Evolutionary conservation across 2,329 filamentous ascomycete genomes (phyloP).

Genomic region (Clarireedia hainanense): DNA sequence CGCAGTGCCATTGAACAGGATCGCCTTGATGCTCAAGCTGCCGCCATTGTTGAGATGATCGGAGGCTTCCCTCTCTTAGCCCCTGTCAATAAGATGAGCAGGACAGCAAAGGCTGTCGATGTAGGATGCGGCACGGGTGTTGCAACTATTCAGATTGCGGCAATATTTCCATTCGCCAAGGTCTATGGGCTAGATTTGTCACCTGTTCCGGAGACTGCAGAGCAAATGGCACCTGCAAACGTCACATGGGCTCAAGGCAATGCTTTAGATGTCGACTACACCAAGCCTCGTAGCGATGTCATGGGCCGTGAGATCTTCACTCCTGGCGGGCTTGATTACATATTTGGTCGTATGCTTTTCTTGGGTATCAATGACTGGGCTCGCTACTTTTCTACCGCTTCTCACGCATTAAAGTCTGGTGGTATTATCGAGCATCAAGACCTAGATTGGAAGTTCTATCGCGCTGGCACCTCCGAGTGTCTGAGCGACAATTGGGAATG

Average conservation of each 20-base stretch:
- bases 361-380: constrained; percentile 4
- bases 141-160: constrained; percentile 1
- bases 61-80: constrained; percentile 2
- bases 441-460: constrained; percentile 8
- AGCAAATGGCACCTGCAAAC: not conserved
- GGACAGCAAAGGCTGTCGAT: not conserved
- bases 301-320: constrained; percentile 3
- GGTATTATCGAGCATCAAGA: constrained; percentile 7
- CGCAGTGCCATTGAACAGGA: constrained; percentile 1
- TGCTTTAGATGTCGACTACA: not conserved
- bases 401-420: not conserved
- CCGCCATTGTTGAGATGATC: constrained; percentile 8
- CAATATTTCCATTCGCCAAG: not conserved
- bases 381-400: not conserved
- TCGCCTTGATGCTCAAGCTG: constrained; percentile 3
- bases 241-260: constrained; percentile 2
- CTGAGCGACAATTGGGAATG: constrained; percentile 2
- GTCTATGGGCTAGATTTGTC: constrained; percentile 4
- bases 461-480: not conserved
- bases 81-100: not conserved
- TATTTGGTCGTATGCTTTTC: constrained; percentile 7
- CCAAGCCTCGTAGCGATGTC: not conserved
- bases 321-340: not conserved
- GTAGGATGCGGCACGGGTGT: constrained; percentile 5
- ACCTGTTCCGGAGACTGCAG: not conserved